A percentile compares a stretch with the other conserved stretches of the same genome.
Conservation (phyloP, 1,284 basidiomycete genomes). For the Ustilago cynodontis region DNA sequence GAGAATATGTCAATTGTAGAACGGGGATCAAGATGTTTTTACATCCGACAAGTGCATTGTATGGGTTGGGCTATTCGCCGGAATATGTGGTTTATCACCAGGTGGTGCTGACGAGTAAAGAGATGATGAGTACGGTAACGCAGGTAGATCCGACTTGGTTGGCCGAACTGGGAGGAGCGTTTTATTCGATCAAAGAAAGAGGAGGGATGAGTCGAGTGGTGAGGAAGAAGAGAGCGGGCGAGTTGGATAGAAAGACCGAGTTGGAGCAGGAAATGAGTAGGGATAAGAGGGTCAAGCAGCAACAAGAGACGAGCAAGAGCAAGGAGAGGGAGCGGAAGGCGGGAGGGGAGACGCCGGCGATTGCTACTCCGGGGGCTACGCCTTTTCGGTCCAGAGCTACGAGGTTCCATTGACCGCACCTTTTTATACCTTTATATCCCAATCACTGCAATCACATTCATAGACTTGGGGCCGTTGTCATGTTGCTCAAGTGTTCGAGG, state of each 20-base stretch:
- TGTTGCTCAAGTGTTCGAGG: background rate
- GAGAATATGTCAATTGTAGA: constrained; percentile 96
- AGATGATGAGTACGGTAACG: constrained; percentile 67
- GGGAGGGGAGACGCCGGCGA: constrained; percentile 26
- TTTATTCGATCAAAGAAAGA: constrained; percentile 91
- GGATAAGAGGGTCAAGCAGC: constrained; percentile 39
- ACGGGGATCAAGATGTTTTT: constrained; percentile 87
- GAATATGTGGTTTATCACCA: constrained; percentile 98
- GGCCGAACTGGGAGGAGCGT: constrained; percentile 78
- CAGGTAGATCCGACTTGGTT: constrained; percentile 70
- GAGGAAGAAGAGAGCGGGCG: constrained; percentile 77
- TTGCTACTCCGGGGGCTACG: constrained; percentile 44
- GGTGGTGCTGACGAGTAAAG: constrained; percentile 66
- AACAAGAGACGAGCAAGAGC: constrained; percentile 17
- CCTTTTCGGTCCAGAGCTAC: constrained; percentile 25
- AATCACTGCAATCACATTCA: background rate
- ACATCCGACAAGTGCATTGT: constrained; percentile 95
- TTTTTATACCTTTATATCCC: too few relatives aligned
- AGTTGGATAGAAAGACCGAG: constrained; percentile 89
- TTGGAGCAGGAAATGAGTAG: constrained; percentile 75
- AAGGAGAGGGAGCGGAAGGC: constrained; percentile 17
- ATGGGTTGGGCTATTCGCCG: constrained; percentile 95
- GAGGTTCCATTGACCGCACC: constrained; percentile 17
- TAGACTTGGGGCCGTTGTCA: background rate
- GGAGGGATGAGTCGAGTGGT: constrained; percentile 76